Evolutionary conservation across 225 moss, liverwort and hornwort genomes (phyloP), one percentile per base, ranked within the genome.

Genomic region (Polytrichum formosum): DNA sequence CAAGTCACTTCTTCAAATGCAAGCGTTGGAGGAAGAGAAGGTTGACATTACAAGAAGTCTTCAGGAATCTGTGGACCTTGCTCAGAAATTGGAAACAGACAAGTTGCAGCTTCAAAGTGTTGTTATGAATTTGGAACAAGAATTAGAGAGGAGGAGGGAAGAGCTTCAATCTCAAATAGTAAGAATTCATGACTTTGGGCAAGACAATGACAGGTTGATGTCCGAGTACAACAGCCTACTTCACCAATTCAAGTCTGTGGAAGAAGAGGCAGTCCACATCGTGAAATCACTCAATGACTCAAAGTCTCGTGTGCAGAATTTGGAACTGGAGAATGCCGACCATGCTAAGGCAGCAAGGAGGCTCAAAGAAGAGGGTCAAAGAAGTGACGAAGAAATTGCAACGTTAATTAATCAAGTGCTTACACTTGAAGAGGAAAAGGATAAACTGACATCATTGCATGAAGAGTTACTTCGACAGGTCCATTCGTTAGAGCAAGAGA

Each of bases 141-240:
- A 76, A 65, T 17, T 73, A 2, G 56, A 65, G 21, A 61, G 69
- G 31, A 68, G 65, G 56, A 63, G 37, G 68, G 77, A 74, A 22
- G 75, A 75, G 61, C 65, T 74, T 23, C 54, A 78, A 62, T 72
- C 68, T 1, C 63, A 72, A 29, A 73, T 61, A 72, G 65, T 16
- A 37, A 69, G 55, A 56, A 65, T 82, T 65, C 72, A 74, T 21
- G 63, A 67, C 60, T 69, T 82, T 58, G 82, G 76, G 70, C 72
- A 82, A 19, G 56, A 78, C 17, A 72, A 73, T 4, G 64, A 68
- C 8, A 66, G 61, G 30, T 67, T 68, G 28, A 72, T 75, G 26
- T 75, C 63, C 23, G 65, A 77, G 26, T 56, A 64, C 62, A 53
- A 71, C 37, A 67, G 66, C 23, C 13, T 64, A 53, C 53, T 56